phyloP scores from a whole-genome alignment of 257 asterid genomes.

The Plantago elongata region DNA sequence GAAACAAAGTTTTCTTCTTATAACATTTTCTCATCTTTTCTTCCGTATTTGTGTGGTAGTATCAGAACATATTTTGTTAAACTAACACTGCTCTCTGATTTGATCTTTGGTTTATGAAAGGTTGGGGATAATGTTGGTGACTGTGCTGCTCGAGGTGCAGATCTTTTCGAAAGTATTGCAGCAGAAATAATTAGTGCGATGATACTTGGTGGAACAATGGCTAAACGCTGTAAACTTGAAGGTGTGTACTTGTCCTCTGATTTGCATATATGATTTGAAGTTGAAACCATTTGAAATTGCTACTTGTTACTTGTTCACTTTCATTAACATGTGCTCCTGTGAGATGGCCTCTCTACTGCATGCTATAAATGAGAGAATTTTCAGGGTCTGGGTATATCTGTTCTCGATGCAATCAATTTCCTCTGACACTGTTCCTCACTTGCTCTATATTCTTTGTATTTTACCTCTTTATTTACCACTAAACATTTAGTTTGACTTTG shows the following conservation, averaged over 20 bases:
- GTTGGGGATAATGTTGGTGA: slow-evolving; percentile 99
- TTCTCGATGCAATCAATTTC: slow-evolving; percentile 11
- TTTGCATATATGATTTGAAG: slow-evolving; percentile 11
- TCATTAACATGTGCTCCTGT: slow-evolving; percentile 10
- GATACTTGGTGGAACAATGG: slow-evolving; percentile 99
- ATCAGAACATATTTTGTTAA: neutral
- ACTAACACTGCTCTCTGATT: slow-evolving; percentile 16
- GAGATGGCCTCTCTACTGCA: neutral
- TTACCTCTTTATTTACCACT: neutral
- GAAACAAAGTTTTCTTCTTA: neutral
- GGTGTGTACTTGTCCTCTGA: slow-evolving; percentile 32
- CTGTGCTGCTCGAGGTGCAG: slow-evolving; percentile 99
- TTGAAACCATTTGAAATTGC: neutral
- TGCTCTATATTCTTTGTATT: neutral
- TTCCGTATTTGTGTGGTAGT: slow-evolving; percentile 1
- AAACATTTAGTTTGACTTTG: neutral
- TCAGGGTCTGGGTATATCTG: neutral
- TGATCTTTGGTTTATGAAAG: slow-evolving; percentile 36
- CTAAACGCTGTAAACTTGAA: slow-evolving; percentile 88
- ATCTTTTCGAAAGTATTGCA: slow-evolving; percentile 97
- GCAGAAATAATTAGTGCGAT: slow-evolving; percentile 99
- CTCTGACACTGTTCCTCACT: slow-evolving; percentile 9
- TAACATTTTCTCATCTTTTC: slow-evolving; percentile 5
- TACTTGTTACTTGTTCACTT: slow-evolving; percentile 13
- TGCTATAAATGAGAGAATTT: neutral